Percentiles rank a stretch among this genome's conserved stretches.
Evolutionary conservation across 2,329 filamentous ascomycete genomes (phyloP).

Genomic region (Cryphonectria parasitica): DNA sequence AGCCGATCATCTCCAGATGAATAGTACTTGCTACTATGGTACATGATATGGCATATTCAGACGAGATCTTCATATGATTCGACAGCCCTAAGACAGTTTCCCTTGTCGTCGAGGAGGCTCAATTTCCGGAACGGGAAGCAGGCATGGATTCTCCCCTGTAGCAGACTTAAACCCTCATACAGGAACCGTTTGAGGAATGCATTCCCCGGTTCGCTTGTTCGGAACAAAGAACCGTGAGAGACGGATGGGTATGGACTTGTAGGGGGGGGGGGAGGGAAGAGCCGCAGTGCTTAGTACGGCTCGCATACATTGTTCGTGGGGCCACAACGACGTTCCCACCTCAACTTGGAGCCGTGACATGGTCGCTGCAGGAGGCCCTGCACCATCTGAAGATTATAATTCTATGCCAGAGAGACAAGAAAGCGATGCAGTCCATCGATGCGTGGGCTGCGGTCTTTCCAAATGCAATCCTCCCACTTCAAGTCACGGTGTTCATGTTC

Average conservation of each 20-base stretch:
- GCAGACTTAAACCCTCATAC: conserved; percentile 24
- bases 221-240: neutral
- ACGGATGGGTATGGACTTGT: neutral
- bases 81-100: conserved; percentile 2
- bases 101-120: conserved; percentile 21
- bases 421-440: neutral
- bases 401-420: neutral
- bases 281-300: neutral
- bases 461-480: neutral
- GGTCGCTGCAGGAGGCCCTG: neutral
- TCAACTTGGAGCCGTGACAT: no score
- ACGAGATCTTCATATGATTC: neutral
- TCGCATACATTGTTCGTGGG: neutral
- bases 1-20: neutral
- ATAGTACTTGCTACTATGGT: no score
- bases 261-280: neutral
- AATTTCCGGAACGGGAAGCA: conserved; percentile 9
- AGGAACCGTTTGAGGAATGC: conserved; percentile 21
- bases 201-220: conserved; percentile 3
- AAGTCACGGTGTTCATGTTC: neutral
- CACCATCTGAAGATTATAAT: neutral
- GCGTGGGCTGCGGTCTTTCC: neutral
- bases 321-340: neutral
- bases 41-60: neutral
- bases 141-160: conserved; percentile 15